Base-by-base conservation (phyloP, 495 filamentous ascomycete genomes). In the Chlorociboria aeruginascens region DNA sequence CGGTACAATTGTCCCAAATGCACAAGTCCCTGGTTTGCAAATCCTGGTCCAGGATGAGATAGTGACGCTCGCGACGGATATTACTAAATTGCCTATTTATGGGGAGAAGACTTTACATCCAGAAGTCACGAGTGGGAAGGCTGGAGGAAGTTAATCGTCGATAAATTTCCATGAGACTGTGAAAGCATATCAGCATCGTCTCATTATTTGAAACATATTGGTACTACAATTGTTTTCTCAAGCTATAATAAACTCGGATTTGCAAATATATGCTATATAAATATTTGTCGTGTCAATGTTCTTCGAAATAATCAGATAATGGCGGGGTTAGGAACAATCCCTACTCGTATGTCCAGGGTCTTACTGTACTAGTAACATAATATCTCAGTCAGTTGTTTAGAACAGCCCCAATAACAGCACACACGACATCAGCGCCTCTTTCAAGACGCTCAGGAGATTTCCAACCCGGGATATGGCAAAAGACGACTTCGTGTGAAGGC, bases 51-150 rank as follows among this genome's bases (percentile, higher is more conserved):
- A 50, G 28, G 50, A 54, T 16, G 54, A 52, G 32, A 45, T 32
- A 0, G 48, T 60, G 8, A 52, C 50, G 1, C 32, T 49, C 10
- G 32, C 51, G 3, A 16, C 32, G 6, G 32, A 39, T 29, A 33
- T 45, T 12, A 41, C 36, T 10, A 17, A 57, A 20, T 25, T 60
- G 3, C 57, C 57, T 3, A 43, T 14, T 6, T 60, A 60, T 49
- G 57, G 54, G 8, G 10, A 42, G 40, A 52, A 36, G 43, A 55
- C 44, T 28, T 11, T 40, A n/a, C 48, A 57, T 34, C 42, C 51
- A 0, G 45, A 48, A 7, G 48, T 57, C 4, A 60, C 57, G 14
- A 45, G 45, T 13, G 53, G 48, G 7, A 54, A 54, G 29, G 17
- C 32, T 31, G 54, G 54, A 25, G 46, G 50, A 25, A 25, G 20